A percentile compares a stretch with the other conserved stretches of the same genome.
Conservation (phyloP, 73 alveolate species). For the Paramecium pentaurelia region DNA sequence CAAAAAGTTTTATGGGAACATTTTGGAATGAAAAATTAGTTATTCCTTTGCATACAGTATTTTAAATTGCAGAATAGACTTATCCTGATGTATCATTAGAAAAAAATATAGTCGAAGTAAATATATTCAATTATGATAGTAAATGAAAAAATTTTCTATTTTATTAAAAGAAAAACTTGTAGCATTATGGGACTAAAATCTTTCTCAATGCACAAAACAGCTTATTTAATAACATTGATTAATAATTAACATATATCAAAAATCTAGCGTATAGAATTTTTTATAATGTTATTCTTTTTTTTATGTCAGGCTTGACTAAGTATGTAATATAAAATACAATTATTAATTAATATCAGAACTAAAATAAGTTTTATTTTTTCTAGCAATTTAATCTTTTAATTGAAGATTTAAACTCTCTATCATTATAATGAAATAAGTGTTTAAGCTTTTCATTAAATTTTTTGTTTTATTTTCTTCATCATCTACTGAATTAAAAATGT, state of each 20-base stretch:
- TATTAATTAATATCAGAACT: no score
- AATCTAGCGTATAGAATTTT: not conserved
- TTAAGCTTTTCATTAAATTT: no score
- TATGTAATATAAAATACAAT: no score
- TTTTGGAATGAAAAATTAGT: slow-evolving; percentile 4
- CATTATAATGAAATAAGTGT: no score
- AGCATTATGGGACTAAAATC: not conserved
- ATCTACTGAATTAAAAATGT: no score
- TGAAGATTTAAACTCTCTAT: no score
- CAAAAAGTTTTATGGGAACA: not conserved
- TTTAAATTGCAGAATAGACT: not conserved
- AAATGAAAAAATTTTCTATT: not conserved
- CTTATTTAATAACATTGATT: not conserved
- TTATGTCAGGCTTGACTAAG: not conserved
- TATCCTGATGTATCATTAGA: not conserved
- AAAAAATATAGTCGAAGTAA: not conserved
- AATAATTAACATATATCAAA: not conserved
- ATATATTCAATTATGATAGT: not conserved
- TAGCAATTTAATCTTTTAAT: no score
- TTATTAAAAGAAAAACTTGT: not conserved
- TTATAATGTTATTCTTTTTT: no score
- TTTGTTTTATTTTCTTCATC: no score
- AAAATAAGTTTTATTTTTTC: no score
- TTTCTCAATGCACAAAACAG: not conserved
- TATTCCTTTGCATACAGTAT: not conserved